phyloP scores from a whole-genome alignment of 2,329 filamentous ascomycete species.

The Penicillium sp. region DNA sequence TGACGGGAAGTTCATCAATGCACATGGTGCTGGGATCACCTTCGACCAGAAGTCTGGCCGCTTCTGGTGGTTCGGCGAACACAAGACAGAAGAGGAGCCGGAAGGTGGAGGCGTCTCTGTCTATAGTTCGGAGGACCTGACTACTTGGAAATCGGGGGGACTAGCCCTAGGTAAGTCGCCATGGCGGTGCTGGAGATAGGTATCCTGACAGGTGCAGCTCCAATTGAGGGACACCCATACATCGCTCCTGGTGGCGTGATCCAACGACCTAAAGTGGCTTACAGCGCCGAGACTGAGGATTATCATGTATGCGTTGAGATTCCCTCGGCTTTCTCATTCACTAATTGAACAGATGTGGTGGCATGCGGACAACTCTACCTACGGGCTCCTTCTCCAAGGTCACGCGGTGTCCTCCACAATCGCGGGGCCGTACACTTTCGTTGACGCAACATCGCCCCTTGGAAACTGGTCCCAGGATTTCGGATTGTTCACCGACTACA shows the following conservation, averaged over 20 bases:
- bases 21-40: slow-evolving; percentile 59
- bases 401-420: slow-evolving; percentile 55
- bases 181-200: no score
- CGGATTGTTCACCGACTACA: slow-evolving; percentile 60
- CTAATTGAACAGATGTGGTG: slow-evolving; percentile 51
- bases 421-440: slow-evolving; percentile 55
- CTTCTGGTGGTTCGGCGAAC: slow-evolving; percentile 63
- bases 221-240: slow-evolving; percentile 54
- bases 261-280: slow-evolving; percentile 62
- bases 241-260: slow-evolving; percentile 58
- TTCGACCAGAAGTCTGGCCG: slow-evolving; percentile 53
- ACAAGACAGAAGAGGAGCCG: slow-evolving; percentile 57
- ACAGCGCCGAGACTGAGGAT: slow-evolving; percentile 53
- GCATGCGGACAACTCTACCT: slow-evolving; percentile 60
- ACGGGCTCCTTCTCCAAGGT: slow-evolving; percentile 57
- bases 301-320: slow-evolving; percentile 51
- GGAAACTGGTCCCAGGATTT: slow-evolving; percentile 65
- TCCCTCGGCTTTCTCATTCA: not conserved
- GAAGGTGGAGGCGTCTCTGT: slow-evolving; percentile 62
- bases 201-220: slow-evolving; percentile 32
- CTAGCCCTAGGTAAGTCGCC: slow-evolving; percentile 51
- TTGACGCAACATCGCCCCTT: slow-evolving; percentile 54
- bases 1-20: slow-evolving; percentile 59
- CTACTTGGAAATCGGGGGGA: slow-evolving; percentile 59
- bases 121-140: slow-evolving; percentile 60